phyloP scores from a whole-genome alignment of 2,329 filamentous ascomycete genomes.

The Sporothrix brasiliensis region DNA sequence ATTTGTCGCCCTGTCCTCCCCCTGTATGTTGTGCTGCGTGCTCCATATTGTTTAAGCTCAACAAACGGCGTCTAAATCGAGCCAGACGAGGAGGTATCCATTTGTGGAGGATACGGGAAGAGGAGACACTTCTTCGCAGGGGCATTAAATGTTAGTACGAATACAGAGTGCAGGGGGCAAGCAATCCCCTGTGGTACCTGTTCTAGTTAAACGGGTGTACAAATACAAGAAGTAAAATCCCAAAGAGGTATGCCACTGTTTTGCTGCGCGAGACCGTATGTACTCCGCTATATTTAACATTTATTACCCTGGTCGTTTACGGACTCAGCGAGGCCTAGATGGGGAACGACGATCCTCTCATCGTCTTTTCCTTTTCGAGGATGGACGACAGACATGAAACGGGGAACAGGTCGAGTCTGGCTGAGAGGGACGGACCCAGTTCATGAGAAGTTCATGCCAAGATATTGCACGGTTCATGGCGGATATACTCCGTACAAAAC shows the following conservation, averaged over 20 bases:
- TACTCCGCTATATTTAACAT: too few species aligned
- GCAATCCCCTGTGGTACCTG: too few species aligned
- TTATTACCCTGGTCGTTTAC: background rate
- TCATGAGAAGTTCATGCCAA: background rate
- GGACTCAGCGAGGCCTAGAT: background rate
- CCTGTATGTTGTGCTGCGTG: background rate
- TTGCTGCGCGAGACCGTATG: too few species aligned
- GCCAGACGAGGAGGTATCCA: background rate
- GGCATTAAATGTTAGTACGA: too few species aligned
- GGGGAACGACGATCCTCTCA: slow-evolving; percentile 4
- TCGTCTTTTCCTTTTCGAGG: slow-evolving; percentile 1
- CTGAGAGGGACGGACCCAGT: too few species aligned
- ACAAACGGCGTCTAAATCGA: background rate
- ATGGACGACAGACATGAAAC: background rate
- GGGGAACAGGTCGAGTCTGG: background rate
- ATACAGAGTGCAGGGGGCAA: too few species aligned
- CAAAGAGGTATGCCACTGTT: too few species aligned
- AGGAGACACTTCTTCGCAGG: too few species aligned
- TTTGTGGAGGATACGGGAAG: background rate
- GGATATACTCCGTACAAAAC: background rate
- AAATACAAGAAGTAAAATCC: too few species aligned
- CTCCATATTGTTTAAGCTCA: background rate
- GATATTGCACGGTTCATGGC: background rate
- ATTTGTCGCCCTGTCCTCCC: background rate
- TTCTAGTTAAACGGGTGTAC: too few species aligned